Evolutionary conservation across 352 stramenopile genomes (phyloP).

Genomic region (Phytophthora ohioensis): DNA sequence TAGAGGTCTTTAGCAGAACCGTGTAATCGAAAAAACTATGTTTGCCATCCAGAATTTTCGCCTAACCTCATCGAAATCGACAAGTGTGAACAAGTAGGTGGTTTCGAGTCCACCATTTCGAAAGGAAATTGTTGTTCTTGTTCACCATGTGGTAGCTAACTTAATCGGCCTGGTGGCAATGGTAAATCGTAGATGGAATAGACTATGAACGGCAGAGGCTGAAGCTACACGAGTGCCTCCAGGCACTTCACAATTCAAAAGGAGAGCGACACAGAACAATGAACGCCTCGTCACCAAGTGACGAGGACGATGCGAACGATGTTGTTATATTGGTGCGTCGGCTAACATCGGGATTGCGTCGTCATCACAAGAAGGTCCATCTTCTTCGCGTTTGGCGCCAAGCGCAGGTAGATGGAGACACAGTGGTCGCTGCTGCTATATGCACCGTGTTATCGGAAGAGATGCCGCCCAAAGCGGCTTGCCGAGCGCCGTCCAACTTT

Average conservation of each 20-base stretch:
- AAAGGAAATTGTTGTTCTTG: background rate
- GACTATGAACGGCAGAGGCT: background rate
- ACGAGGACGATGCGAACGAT: background rate
- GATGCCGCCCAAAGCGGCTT: background rate
- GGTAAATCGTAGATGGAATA: background rate
- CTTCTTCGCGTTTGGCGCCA: background rate
- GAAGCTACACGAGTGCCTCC: background rate
- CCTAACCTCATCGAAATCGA: background rate
- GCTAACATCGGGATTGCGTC: background rate
- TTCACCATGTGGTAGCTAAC: background rate
- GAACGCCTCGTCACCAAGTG: background rate
- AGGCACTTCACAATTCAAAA: background rate
- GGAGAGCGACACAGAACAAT: background rate
- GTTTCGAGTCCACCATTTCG: background rate
- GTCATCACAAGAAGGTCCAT: background rate
- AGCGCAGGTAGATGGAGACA: background rate
- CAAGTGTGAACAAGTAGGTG: slow-evolving; percentile 8
- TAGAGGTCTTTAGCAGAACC: slow-evolving; percentile 10
- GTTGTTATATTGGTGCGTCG: background rate
- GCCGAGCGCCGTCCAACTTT: background rate
- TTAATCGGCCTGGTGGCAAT: background rate
- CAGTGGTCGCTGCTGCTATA: background rate
- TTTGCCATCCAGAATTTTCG: background rate
- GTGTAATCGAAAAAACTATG: background rate
- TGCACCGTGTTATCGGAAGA: background rate